phyloP scores from a whole-genome alignment of 176 grass and related monocot species.

The Dendrocalamus sinicus region DNA sequence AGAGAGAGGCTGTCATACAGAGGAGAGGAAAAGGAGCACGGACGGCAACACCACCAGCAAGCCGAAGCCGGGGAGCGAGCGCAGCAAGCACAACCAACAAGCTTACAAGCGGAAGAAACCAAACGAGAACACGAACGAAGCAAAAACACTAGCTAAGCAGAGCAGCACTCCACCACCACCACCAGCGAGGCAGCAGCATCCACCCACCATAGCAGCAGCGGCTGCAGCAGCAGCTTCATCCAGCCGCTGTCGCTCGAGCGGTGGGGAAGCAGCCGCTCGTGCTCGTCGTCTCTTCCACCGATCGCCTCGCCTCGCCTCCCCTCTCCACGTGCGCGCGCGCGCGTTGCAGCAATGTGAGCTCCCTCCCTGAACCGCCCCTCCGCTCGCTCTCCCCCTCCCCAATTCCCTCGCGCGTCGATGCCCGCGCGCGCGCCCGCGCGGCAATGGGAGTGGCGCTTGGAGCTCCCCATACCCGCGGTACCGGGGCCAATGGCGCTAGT shows the following conservation, averaged over 20 bases:
- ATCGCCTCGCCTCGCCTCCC: background rate
- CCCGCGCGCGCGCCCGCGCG: background rate
- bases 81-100: background rate
- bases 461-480: background rate
- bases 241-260: background rate
- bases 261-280: background rate
- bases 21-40: background rate
- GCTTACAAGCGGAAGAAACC: background rate
- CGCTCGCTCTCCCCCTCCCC: background rate
- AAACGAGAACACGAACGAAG: background rate
- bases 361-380: background rate
- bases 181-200: background rate
- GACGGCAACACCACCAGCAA: background rate
- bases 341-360: conserved; percentile 7
- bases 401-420: background rate
- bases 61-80: background rate
- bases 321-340: background rate
- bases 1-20: too few species aligned
- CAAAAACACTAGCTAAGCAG: background rate
- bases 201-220: background rate
- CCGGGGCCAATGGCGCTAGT: background rate
- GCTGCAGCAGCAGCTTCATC: background rate
- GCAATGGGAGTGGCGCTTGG: background rate
- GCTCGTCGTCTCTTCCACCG: background rate
- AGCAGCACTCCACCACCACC: background rate